Evolutionary conservation across 768 basidiomycete species (phyloP).

Genomic region (Daedaleopsis sinensis): DNA sequence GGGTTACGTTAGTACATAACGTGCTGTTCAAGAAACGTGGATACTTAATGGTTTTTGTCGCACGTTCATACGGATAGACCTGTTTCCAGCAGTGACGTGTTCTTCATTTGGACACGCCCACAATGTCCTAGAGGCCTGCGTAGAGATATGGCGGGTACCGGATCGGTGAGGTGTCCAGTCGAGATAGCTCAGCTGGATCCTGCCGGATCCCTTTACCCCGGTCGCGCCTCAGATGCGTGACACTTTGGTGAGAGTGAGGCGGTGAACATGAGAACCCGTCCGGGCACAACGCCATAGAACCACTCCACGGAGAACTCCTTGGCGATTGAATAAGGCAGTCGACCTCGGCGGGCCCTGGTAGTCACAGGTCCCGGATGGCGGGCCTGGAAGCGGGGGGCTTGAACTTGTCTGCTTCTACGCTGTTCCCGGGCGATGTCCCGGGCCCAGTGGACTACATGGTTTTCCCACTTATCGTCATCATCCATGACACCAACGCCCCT

Average conservation of each 20-base stretch:
- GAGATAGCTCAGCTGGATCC: not conserved
- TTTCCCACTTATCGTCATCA: no score
- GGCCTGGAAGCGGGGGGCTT: conserved; percentile 7
- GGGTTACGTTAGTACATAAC: no score
- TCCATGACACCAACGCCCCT: no score
- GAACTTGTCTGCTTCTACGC: not conserved
- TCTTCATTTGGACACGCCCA: no score
- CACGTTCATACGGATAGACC: no score
- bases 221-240: not conserved
- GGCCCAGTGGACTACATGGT: not conserved
- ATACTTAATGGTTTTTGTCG: no score
- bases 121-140: no score
- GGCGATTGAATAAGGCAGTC: conserved; percentile 10
- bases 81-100: no score
- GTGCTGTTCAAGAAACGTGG: no score
- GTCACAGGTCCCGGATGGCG: conserved; percentile 9
- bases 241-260: conserved; percentile 16
- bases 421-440: not conserved
- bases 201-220: not conserved
- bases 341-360: not conserved
- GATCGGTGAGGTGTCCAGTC: not conserved
- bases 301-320: conserved; percentile 9
- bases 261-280: conserved; percentile 15
- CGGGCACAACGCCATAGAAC: not conserved
- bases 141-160: not conserved